Evolutionary conservation across 139 green algal genomes (phyloP), one percentile per base, ranked within the genome.

Genomic region (Zygnema cylindricum): DNA sequence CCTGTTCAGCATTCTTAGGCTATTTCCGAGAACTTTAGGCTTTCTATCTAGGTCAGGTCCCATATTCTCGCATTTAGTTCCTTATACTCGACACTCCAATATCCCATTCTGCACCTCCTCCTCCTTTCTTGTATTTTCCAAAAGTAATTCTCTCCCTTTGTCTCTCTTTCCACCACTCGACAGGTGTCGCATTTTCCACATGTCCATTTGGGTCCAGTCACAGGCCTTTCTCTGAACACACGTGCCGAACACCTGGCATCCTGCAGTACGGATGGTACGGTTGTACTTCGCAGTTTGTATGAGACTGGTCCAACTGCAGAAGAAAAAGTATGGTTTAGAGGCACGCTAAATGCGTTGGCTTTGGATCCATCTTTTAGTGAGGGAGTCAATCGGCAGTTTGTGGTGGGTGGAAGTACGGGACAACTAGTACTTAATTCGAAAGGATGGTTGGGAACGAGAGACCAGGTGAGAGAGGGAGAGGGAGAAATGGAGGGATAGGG

Each of bases 371-470:
- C 92, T 0, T 98, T 96, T 82, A 85, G 84, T 0, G 89, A 94
- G 63, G 95, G 95, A 84, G 96, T 42, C 33, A 39, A 92, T 0
- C 91, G 93, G 3, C 95, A 98, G 88, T 92, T 98, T 69, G 94
- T 96, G 11, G 93, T 91, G 0, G 96, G 95, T 3, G 95, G 93
- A 36, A 73, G 86, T 1, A 77, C 82, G 0, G 96, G 96, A 1
- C 86, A 94, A 42, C 91, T 98, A 1, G 71, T 94, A 2, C 89
- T 98, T 40, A 95, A 69, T 11, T 21, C 40, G 38, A 92, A 96
- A 93, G 97, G 97, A 33, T 98, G 96, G 96, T 91, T 98, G 79
- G 96, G 95, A 11, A 93, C 88, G 43, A 92, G 84, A 30, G 95
- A 98, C 88, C 93, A 92, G 21, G 85, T 95, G 11, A 55, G 78